Percentiles rank a stretch among this genome's conserved stretches.
phyloP scores from a whole-genome alignment of 306 rosid species.

The Sechiopsis laciniata region DNA sequence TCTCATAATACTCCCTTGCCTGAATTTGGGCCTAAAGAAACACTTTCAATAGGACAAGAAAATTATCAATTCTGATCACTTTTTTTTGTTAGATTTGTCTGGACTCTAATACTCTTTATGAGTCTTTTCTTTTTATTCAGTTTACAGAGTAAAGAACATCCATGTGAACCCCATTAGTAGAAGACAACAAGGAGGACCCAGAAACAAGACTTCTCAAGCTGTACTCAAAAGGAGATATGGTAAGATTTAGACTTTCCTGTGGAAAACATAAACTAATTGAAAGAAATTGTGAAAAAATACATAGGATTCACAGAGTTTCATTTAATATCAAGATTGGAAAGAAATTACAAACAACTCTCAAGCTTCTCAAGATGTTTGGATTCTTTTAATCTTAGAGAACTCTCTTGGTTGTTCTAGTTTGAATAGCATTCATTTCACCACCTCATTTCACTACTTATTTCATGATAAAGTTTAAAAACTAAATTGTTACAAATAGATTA shows the following conservation, averaged over 20 bases:
- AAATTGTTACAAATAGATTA: no score
- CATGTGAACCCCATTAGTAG: constrained; percentile 1
- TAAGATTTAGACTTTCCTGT: background rate
- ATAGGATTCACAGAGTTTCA: background rate
- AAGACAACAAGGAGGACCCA: background rate
- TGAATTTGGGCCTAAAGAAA: background rate
- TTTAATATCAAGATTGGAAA: background rate
- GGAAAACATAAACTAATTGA: background rate
- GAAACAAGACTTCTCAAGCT: background rate
- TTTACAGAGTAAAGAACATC: background rate
- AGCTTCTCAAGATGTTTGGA: no score
- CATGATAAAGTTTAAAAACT: background rate
- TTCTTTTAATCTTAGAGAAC: background rate
- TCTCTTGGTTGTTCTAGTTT: background rate
- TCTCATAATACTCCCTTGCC: background rate
- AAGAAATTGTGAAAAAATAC: background rate
- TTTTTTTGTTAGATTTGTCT: background rate
- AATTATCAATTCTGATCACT: background rate
- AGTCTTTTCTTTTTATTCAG: background rate
- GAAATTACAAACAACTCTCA: no score
- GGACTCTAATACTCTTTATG: background rate
- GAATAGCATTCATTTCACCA: background rate
- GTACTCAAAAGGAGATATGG: background rate
- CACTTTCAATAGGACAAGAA: constrained; percentile 1
- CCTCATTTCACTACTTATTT: background rate